Base-by-base conservation (phyloP, 2,329 filamentous ascomycete genomes). In the Claviceps monticola region DNA sequence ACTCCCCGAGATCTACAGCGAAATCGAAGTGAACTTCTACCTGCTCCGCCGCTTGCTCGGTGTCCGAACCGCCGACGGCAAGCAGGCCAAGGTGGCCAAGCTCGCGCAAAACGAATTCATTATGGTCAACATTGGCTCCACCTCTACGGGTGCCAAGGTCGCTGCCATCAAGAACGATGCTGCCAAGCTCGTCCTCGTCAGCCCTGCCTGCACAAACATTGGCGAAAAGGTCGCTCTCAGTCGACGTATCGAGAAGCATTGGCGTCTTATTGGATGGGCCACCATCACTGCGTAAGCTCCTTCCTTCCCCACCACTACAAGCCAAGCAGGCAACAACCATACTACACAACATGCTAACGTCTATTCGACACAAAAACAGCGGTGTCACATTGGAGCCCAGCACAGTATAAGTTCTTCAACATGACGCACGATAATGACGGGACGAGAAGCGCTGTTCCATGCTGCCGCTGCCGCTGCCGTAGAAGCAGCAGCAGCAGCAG, bases 21-120 rank as follows among this genome's bases (percentile, higher is more conserved):
- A 98, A 72, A 85, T 98, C 56, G 93, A 98, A 74, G 90, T 96
- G 71, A 97, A 97, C 80, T 98, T 97, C 78, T 98, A 97, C 79
- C 79, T 98, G 56, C 84, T 98, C 57, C 86, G 91, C 62, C 82
- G 93, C 62, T 78, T 98, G 56, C 81, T 98, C 53, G 93, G 93
- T 82, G 93, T 98, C 63, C 90, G 94, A 74, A 95, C 93, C 46
- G 89, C 91, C 56, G 93, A 98, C 61, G 93, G 93, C 68, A 98
- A 98, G 78, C 93, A 97, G 73, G 91, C 91, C 65, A 98, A 98
- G 84, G 93, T 98, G 59, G 89, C 90, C 62, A 98, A 98, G 76
- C 78, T 98, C 58, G 78, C 89, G 53, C 98, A 97, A 83, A 96
- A 95, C 73, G 93, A 98, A 71, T 89, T 97, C 64, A 84, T 98